phyloP scores from a whole-genome alignment of 495 filamentous ascomycete species.

The Aeminium ludgeri region DNA sequence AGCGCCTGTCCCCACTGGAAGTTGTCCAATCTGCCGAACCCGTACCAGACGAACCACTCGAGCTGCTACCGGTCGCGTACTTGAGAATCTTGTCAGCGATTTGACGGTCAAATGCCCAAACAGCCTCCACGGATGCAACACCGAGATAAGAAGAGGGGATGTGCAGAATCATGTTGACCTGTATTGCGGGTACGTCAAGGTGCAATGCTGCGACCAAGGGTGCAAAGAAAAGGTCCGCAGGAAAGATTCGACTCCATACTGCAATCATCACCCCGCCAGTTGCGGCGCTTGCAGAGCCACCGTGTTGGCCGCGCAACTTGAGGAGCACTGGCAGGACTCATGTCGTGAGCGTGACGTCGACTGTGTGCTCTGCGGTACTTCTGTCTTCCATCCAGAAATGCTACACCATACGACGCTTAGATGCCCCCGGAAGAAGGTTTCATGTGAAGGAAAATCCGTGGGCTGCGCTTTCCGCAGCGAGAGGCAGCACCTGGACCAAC shows the following conservation, averaged over 20 bases:
- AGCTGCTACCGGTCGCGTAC: constrained; percentile 23
- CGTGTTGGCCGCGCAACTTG: constrained; percentile 41
- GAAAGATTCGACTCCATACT: constrained; percentile 39
- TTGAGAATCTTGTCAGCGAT: constrained; percentile 55
- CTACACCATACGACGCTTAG: constrained; percentile 30
- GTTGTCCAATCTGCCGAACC: constrained; percentile 27
- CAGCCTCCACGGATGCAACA: constrained; percentile 41
- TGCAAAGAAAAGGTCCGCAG: constrained; percentile 29
- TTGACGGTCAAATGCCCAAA: constrained; percentile 59
- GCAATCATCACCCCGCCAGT: constrained; percentile 37
- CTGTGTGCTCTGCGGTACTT: constrained; percentile 37
- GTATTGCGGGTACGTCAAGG: constrained; percentile 50
- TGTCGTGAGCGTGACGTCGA: constrained; percentile 34
- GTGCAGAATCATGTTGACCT: constrained; percentile 57
- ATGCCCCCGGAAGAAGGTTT: constrained; percentile 37
- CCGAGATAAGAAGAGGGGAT: constrained; percentile 45
- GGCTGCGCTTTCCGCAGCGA: constrained; percentile 39
- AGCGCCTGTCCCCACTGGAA: constrained; percentile 2
- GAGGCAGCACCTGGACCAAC: constrained; percentile 33
- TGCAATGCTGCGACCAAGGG: constrained; percentile 40
- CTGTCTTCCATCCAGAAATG: constrained; percentile 33
- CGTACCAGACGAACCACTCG: constrained; percentile 11
- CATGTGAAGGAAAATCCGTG: constrained; percentile 37
- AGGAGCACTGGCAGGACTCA: constrained; percentile 34
- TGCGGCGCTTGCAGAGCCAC: constrained; percentile 38